phyloP scores from a whole-genome alignment of 2,329 filamentous ascomycete genomes.

The Fusarium buharicum region DNA sequence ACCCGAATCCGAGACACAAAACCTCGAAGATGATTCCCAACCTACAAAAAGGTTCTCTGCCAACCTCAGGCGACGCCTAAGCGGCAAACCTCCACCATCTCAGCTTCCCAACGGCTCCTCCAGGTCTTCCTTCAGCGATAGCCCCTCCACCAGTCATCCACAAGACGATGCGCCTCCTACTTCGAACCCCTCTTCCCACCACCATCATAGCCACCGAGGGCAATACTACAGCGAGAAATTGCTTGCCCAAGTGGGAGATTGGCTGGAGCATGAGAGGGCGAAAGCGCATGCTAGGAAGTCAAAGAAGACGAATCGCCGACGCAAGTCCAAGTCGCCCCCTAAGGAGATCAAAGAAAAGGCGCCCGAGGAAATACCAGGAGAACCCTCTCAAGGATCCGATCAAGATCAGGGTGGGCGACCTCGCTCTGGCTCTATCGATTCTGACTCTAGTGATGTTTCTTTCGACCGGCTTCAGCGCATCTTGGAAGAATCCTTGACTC shows the following conservation, averaged over 20 bases:
- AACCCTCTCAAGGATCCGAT: slow-evolving; percentile 35
- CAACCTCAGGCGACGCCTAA: slow-evolving; percentile 49
- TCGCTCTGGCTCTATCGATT: slow-evolving; percentile 67
- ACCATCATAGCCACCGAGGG: slow-evolving; percentile 48
- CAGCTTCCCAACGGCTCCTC: slow-evolving; percentile 53
- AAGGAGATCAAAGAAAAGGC: slow-evolving; percentile 44
- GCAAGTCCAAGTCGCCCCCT: slow-evolving; percentile 55
- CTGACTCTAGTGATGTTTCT: slow-evolving; percentile 76
- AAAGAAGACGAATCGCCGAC: slow-evolving; percentile 52
- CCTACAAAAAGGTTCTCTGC: slow-evolving; percentile 49
- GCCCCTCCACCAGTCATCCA: slow-evolving; percentile 43
- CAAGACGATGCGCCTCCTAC: slow-evolving; percentile 45
- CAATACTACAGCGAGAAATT: slow-evolving; percentile 65
- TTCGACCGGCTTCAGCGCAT: slow-evolving; percentile 86
- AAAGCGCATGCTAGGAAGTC: slow-evolving; percentile 64
- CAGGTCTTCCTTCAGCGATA: slow-evolving; percentile 56
- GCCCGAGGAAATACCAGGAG: slow-evolving; percentile 5
- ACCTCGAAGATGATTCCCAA: slow-evolving; percentile 49
- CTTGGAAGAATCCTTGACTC: slow-evolving; percentile 71
- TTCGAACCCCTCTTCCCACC: slow-evolving; percentile 33
- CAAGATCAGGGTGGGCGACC: slow-evolving; percentile 39
- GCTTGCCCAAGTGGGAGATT: slow-evolving; percentile 79
- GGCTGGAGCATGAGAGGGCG: slow-evolving; percentile 82
- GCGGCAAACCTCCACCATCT: slow-evolving; percentile 46
- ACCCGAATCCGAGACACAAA: slow-evolving; percentile 51